Conservation (phyloP, 805 yeast species). For the Wickerhamomyces sydowiorum region DNA sequence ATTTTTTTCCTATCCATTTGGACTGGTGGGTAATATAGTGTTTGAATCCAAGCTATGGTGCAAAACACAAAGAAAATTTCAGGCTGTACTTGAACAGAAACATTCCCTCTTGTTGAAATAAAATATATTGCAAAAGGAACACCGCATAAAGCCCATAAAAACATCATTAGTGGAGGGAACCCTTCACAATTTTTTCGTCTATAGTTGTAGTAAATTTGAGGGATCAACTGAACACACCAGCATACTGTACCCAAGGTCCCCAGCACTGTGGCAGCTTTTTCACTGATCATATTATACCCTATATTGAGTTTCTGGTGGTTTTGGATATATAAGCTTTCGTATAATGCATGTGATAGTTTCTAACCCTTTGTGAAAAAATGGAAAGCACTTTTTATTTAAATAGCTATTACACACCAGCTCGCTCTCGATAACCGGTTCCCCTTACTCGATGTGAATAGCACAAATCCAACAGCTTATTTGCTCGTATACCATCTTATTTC, state of each 20-base stretch:
- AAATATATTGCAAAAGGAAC: conserved; percentile 85
- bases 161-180: conserved; percentile 81
- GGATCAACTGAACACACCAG: conserved; percentile 90
- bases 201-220: conserved; percentile 76
- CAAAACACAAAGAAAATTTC: conserved; percentile 75
- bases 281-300: conserved; percentile 16
- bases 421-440: too few species aligned
- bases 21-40: conserved; percentile 74
- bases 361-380: too few species aligned
- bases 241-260: conserved; percentile 87
- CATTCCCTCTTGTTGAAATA: conserved; percentile 60
- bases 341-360: not conserved
- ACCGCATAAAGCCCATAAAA: conserved; percentile 74
- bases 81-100: conserved; percentile 85
- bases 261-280: conserved; percentile 59
- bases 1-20: conserved; percentile 32
- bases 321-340: too few species aligned
- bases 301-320: too few species aligned
- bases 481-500: too few species aligned
- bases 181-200: conserved; percentile 78
- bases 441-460: too few species aligned
- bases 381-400: too few species aligned
- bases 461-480: too few species aligned
- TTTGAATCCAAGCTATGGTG: conserved; percentile 59
- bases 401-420: too few species aligned